These are phyloP conservation scores for Pseudomonodictys pantanalensis DNA, from an alignment of 495 filamentous ascomycete species.

Conservation along the genomic window DNA sequence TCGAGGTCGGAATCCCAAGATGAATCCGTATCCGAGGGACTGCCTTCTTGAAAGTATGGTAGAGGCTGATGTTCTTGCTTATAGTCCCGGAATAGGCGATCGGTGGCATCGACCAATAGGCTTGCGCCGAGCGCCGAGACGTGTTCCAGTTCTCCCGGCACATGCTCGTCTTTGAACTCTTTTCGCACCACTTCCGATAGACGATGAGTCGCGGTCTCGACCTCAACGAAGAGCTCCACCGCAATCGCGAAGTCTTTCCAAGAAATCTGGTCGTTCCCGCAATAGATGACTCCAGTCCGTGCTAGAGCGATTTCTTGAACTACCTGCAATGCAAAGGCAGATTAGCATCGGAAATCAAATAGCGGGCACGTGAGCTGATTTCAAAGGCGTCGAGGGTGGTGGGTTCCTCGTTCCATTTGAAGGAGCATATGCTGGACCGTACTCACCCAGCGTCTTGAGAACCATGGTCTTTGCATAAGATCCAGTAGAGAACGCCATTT, in stretches of 20 bases:
- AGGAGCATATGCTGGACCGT: no score
- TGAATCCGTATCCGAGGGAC: not conserved
- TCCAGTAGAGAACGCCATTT: conserved; percentile 25
- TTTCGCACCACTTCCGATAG: conserved; percentile 31
- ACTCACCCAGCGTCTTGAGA: conserved; percentile 21
- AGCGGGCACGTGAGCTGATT: not conserved
- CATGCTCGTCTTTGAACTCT: not conserved
- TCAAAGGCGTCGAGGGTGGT: no score
- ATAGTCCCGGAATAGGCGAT: conserved; percentile 36
- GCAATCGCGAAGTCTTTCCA: conserved; percentile 27
- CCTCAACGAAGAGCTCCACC: conserved; percentile 29
- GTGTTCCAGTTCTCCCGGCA: conserved; percentile 31
- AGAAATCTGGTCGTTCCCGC: conserved; percentile 14
- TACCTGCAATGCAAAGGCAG: no score
- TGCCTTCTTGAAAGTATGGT: not conserved
- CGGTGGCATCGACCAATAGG: conserved; percentile 40
- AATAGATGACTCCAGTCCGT: conserved; percentile 13
- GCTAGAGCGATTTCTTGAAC: conserved; percentile 32
- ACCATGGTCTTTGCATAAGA: conserved; percentile 27
- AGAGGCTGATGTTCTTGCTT: conserved; percentile 14
- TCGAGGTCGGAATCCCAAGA: conserved; percentile 6
- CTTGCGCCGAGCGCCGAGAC: conserved; percentile 40
- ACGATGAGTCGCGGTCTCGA: conserved; percentile 29
- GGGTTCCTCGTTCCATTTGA: no score
- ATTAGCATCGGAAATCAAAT: conserved; percentile 3